Evolutionary conservation across 352 stramenopile genomes (phyloP), one percentile per base, ranked within the genome.

Genomic region (Peronospora farinosa): DNA sequence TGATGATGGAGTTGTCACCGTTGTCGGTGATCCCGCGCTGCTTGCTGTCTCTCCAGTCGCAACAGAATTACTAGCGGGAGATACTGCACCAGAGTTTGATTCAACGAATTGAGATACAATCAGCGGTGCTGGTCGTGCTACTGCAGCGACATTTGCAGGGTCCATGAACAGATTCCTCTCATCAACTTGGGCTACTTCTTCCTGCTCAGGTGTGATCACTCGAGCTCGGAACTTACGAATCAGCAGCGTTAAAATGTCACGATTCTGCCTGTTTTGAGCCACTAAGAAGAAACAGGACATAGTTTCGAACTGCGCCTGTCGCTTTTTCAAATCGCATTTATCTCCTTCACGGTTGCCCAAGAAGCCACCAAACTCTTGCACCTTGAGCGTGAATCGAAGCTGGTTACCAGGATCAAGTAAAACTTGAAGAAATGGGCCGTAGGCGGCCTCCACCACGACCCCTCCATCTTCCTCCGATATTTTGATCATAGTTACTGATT

Each of bases 201-300:
- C 78, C 12, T 83, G 55, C 16, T 88, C 78, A 5, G 46, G 43
- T 1, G 49, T 54, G 8, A 92, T 28, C 1, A 57, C 48, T n/a
- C 55, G 57, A 39, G 73, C 75, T 28, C 81, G 78, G n/a, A 88
- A 86, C n/a, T 66, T 74, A 7, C 81, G 78, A 40, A 89, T 86
- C 8, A 92, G 46, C 7, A 84, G 44, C 17, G 78, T 69, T 32
- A 92, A 31, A 36, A 90, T 92, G 38, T 90, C 81, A 4, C 81
- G 78, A 42, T 92, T 78, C 44, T 92, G 75, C 13, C 66, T 68
- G 28, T 89, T 92, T 60, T 84, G 81, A 2, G 81, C 78, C 17
- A 88, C 65, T 30, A 92, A 44, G 28, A 88, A 86, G 53, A 88
- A 87, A 19, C 78, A 89, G 6, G 81, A 89, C 3, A 87, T 48